Evolutionary conservation across 2,329 filamentous ascomycete species (phyloP).

Genomic region (Alternaria incomplexa): DNA sequence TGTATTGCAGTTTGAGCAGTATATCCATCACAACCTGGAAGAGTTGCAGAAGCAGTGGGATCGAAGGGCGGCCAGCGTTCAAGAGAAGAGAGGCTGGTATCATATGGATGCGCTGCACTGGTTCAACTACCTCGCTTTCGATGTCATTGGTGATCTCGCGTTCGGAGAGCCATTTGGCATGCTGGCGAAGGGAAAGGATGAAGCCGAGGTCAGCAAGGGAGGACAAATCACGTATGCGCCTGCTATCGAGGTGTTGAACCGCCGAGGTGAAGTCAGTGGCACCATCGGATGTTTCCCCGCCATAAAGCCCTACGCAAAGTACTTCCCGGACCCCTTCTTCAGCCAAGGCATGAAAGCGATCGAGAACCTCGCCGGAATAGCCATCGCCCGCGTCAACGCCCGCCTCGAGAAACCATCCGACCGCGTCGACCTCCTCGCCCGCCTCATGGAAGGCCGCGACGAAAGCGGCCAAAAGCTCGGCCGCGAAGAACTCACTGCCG

Average conservation of each 20-base stretch:
- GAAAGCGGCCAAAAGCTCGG: conserved; percentile 77
- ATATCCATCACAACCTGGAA: conserved; percentile 80
- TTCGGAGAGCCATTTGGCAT: conserved; percentile 84
- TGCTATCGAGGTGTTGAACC: conserved; percentile 87
- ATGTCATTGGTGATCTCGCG: conserved; percentile 65
- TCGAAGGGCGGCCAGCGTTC: conserved; percentile 57
- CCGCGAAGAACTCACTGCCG: conserved; percentile 81
- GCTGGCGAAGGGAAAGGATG: conserved; percentile 76
- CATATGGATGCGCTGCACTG: conserved; percentile 76
- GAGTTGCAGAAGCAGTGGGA: conserved; percentile 77
- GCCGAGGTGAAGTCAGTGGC: conserved; percentile 83
- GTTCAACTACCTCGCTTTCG: conserved; percentile 72
- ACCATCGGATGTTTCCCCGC: conserved; percentile 76
- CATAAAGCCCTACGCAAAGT: conserved; percentile 80
- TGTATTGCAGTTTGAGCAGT: conserved; percentile 84
- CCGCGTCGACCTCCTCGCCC: conserved; percentile 79
- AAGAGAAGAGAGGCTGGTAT: conserved; percentile 61
- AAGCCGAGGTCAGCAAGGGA: conserved; percentile 74
- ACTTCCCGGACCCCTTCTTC: conserved; percentile 84
- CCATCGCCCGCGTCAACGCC: conserved; percentile 78
- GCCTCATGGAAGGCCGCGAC: conserved; percentile 85
- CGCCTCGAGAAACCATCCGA: conserved; percentile 67
- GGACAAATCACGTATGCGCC: conserved; percentile 71
- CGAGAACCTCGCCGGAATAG: conserved; percentile 83
- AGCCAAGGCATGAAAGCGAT: conserved; percentile 74